These are phyloP conservation scores for Cordyceps tenuipes DNA, from an alignment of 2,329 filamentous ascomycete species.

Conservation along the genomic window DNA sequence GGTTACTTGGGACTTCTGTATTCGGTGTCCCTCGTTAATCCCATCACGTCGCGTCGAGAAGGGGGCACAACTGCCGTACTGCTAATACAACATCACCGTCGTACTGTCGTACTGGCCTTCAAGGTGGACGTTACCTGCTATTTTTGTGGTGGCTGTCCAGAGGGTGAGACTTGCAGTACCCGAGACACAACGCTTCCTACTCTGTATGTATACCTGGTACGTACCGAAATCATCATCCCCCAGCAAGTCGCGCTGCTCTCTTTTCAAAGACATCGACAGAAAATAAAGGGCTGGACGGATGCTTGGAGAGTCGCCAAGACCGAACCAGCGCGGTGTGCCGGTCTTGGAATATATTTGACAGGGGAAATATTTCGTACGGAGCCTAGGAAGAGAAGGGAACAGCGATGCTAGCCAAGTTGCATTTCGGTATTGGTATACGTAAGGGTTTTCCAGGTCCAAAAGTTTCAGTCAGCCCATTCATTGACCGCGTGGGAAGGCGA, in stretches of 20 bases:
- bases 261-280: neutral
- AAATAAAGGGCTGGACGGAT: neutral
- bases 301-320: neutral
- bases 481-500: neutral
- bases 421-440: too few species aligned
- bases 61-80: neutral
- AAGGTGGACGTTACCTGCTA: neutral
- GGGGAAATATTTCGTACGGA: too few species aligned
- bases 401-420: too few species aligned
- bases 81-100: neutral
- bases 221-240: neutral
- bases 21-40: neutral
- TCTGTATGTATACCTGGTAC: neutral
- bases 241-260: neutral
- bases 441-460: too few species aligned
- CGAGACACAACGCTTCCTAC: neutral
- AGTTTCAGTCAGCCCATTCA: too few species aligned
- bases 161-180: constrained; percentile 1
- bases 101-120: neutral
- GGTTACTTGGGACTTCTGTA: neutral
- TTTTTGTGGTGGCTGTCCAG: neutral
- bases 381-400: too few species aligned
- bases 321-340: too few species aligned
- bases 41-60: neutral
- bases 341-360: too few species aligned